Percentiles rank a stretch among this genome's conserved stretches.
Conservation (phyloP, 768 basidiomycete genomes). For the Termitomyces sp. region DNA sequence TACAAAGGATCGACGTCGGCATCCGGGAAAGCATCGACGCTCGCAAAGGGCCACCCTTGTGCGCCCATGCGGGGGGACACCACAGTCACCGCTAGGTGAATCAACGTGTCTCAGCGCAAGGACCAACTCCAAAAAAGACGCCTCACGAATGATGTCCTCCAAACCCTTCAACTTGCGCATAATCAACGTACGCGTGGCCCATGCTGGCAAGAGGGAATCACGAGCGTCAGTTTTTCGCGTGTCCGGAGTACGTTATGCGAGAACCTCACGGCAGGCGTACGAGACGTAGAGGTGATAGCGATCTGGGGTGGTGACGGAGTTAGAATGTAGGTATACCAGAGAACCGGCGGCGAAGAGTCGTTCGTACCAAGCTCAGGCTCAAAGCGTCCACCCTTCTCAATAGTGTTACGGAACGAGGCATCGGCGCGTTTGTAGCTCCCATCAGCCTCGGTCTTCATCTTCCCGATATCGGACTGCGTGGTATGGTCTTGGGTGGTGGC, state of each 20-base stretch:
- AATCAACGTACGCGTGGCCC: constrained; percentile 92
- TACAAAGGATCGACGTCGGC: constrained; percentile 76
- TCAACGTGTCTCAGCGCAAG: constrained; percentile 1
- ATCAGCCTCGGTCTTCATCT: constrained; percentile 41
- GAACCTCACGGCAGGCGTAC: constrained; percentile 69
- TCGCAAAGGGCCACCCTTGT: constrained; percentile 86
- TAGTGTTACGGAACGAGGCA: constrained; percentile 49
- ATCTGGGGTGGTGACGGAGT: constrained; percentile 33
- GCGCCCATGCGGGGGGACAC: constrained; percentile 86
- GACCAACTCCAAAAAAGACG: constrained; percentile 6
- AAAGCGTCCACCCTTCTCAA: constrained; percentile 56
- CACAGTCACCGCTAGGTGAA: constrained; percentile 57
- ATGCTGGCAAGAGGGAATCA: constrained; percentile 44
- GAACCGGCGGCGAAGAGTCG: background rate
- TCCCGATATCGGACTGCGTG: constrained; percentile 44
- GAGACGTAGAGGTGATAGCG: constrained; percentile 93
- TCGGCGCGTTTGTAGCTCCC: constrained; percentile 51
- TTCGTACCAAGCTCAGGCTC: constrained; percentile 70
- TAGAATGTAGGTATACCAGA: background rate
- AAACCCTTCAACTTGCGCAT: constrained; percentile 89
- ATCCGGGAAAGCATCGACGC: constrained; percentile 59
- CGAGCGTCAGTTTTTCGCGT: constrained; percentile 2
- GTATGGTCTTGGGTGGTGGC: constrained; percentile 25
- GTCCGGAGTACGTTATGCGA: background rate
- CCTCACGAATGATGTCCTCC: constrained; percentile 74